phyloP scores from a whole-genome alignment of 805 yeast species.

The Wickerhamiella musiphila region DNA sequence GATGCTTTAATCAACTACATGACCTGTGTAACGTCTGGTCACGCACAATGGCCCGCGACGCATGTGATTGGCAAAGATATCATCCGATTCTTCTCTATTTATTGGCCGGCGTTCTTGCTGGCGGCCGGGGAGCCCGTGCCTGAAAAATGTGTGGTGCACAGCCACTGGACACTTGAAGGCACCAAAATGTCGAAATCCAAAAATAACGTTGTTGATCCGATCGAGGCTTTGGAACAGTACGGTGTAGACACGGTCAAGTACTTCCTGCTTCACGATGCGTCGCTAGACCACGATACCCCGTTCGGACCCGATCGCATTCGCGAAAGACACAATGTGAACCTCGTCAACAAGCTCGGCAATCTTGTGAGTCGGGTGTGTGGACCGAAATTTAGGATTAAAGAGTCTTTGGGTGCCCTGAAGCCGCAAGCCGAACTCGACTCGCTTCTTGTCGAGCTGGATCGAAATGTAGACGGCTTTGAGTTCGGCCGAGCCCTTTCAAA shows the following conservation, averaged over 20 bases:
- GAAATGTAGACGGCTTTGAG: conserved; percentile 45
- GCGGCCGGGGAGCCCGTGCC: conserved; percentile 68
- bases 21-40: conserved; percentile 26
- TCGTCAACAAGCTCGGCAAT: conserved; percentile 74
- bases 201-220: conserved; percentile 90
- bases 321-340: conserved; percentile 26
- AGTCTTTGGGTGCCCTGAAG: conserved; percentile 2
- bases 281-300: conserved; percentile 61
- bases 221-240: conserved; percentile 39
- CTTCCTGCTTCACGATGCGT: conserved; percentile 59
- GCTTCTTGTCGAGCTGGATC: conserved; percentile 32
- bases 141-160: conserved; percentile 63
- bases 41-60: conserved; percentile 46
- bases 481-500: conserved; percentile 25
- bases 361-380: conserved; percentile 60
- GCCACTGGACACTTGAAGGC: conserved; percentile 87
- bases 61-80: conserved; percentile 91
- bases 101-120: conserved; percentile 84
- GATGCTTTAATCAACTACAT: conserved; percentile 82
- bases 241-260: conserved; percentile 50
- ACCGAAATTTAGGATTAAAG: conserved; percentile 37
- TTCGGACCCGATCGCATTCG: conserved; percentile 47
- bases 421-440: not conserved
- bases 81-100: conserved; percentile 68
- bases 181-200: conserved; percentile 83